phyloP scores from a whole-genome alignment of 2,329 filamentous ascomycete genomes.

The Camillea tinctor region DNA sequence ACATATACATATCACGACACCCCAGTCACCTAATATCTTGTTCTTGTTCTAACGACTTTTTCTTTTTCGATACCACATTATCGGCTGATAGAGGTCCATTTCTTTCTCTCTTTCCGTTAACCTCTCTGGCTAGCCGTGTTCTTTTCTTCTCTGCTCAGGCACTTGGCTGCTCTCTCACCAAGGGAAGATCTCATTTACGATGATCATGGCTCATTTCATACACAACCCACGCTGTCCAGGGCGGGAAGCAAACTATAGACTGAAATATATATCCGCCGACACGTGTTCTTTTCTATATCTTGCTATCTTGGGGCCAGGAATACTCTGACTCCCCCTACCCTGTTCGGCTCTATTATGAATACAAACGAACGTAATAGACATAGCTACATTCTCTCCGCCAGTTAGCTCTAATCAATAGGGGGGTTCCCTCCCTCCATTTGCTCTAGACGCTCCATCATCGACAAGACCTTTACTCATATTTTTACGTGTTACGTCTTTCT shows the following conservation, averaged over 20 bases:
- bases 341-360: too few relatives aligned
- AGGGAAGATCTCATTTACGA: not conserved
- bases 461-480: not conserved
- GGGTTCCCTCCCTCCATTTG: not conserved
- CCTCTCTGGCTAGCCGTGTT: not conserved
- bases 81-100: not conserved
- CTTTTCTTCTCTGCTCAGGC: conserved; percentile 3
- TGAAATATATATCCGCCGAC: not conserved
- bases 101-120: conserved; percentile 2
- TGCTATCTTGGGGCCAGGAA: too few relatives aligned
- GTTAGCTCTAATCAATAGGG: not conserved
- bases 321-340: too few relatives aligned
- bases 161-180: not conserved
- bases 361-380: not conserved
- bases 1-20: conserved; percentile 19
- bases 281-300: not conserved
- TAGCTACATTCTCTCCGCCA: not conserved
- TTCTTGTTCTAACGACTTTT: conserved; percentile 8
- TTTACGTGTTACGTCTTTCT: not conserved
- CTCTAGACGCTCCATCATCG: not conserved
- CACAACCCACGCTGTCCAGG: not conserved
- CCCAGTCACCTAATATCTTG: conserved; percentile 10
- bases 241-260: not conserved
- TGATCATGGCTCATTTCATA: not conserved
- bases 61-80: conserved; percentile 10